A percentile compares a stretch with the other conserved stretches of the same genome.
phyloP scores from a whole-genome alignment of 345 rosid genomes.

The Aegle marmelos region DNA sequence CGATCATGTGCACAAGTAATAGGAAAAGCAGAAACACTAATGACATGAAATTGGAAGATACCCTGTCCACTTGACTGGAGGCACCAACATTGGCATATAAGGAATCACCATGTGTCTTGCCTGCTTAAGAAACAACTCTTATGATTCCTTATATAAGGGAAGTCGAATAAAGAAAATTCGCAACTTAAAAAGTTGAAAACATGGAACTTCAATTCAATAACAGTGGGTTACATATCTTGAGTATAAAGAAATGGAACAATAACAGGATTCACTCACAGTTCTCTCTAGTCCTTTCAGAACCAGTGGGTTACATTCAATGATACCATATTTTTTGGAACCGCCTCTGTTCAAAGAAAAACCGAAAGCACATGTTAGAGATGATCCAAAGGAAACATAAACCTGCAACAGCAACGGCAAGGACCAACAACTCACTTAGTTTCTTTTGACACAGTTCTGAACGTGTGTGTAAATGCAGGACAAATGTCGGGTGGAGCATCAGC shows the following conservation, averaged over 20 bases:
- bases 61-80: slow-evolving; percentile 95
- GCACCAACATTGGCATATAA: slow-evolving; percentile 99
- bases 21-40: slow-evolving; percentile 16
- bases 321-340: slow-evolving; percentile 68
- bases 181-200: slow-evolving; percentile 1
- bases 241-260: slow-evolving; percentile 6
- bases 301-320: slow-evolving; percentile 76
- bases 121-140: slow-evolving; percentile 43
- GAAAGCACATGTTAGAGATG: slow-evolving; percentile 14
- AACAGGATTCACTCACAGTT: slow-evolving; percentile 56
- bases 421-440: slow-evolving; percentile 50
- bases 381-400: neutral
- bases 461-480: slow-evolving; percentile 91
- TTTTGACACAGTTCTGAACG: slow-evolving; percentile 44
- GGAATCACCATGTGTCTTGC: slow-evolving; percentile 96
- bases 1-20: slow-evolving; percentile 1
- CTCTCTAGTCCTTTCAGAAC: slow-evolving; percentile 84
- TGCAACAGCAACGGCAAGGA: slow-evolving; percentile 15
- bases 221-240: too few relatives aligned
- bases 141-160: neutral
- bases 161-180: neutral
- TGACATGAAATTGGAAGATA: slow-evolving; percentile 33
- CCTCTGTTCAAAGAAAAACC: slow-evolving; percentile 43
- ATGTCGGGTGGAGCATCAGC: slow-evolving; percentile 72
- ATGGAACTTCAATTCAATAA: slow-evolving; percentile 1